Evolutionary conservation across 805 yeast genomes (phyloP).

Genomic region (Sungouiella thailandica): DNA sequence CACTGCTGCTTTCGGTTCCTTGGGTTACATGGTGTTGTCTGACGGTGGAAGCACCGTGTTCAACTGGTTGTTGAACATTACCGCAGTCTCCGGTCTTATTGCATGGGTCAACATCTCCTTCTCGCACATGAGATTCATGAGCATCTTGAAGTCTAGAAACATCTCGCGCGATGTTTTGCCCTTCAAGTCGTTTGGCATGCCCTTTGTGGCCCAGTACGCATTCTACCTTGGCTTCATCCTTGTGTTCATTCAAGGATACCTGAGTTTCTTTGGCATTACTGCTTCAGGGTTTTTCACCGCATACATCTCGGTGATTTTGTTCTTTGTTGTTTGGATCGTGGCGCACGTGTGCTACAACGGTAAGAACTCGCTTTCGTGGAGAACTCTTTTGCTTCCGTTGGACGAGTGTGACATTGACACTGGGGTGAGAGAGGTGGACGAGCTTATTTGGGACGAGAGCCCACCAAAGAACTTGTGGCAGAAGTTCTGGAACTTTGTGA

Average conservation of each 20-base stretch:
- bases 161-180: slow-evolving; percentile 68
- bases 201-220: slow-evolving; percentile 62
- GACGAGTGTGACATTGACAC: slow-evolving; percentile 68
- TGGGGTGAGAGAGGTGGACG: slow-evolving; percentile 61
- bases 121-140: slow-evolving; percentile 67
- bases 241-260: slow-evolving; percentile 68
- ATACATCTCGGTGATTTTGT: slow-evolving; percentile 64
- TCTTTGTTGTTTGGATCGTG: slow-evolving; percentile 49
- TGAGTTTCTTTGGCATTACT: slow-evolving; percentile 51
- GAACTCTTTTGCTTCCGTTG: slow-evolving; percentile 40
- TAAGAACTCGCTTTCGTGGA: slow-evolving; percentile 24
- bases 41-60: slow-evolving; percentile 54
- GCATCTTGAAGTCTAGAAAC: slow-evolving; percentile 55
- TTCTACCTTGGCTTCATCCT: slow-evolving; percentile 42
- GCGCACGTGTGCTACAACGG: slow-evolving; percentile 51
- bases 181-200: slow-evolving; percentile 66
- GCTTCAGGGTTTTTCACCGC: slow-evolving; percentile 62
- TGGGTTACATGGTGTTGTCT: slow-evolving; percentile 57
- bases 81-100: slow-evolving; percentile 74
- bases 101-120: slow-evolving; percentile 68
- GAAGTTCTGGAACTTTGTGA: slow-evolving; percentile 44
- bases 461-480: slow-evolving; percentile 49
- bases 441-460: slow-evolving; percentile 47
- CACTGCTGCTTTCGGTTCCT: slow-evolving; percentile 58
- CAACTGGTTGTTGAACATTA: slow-evolving; percentile 67